phyloP scores from a whole-genome alignment of 2,329 filamentous ascomycete genomes.

The Purpureocillium lavendulum region DNA sequence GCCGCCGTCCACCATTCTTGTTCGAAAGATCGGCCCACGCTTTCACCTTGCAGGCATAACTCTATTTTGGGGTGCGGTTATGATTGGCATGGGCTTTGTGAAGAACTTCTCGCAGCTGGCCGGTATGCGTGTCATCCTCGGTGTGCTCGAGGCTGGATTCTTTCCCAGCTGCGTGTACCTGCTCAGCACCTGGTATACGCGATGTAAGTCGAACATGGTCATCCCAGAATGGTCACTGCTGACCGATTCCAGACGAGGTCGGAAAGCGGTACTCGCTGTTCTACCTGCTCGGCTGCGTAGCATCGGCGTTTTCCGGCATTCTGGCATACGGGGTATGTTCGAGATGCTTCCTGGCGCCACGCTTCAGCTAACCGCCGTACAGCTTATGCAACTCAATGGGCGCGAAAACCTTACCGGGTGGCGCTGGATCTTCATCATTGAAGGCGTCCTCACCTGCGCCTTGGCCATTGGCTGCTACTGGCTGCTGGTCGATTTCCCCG shows the following conservation, averaged over 20 bases:
- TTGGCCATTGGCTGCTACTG: slow-evolving; percentile 44
- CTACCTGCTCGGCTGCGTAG: slow-evolving; percentile 59
- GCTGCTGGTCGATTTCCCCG: slow-evolving; percentile 56
- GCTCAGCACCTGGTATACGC: slow-evolving; percentile 65
- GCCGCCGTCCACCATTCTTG: slow-evolving; percentile 59
- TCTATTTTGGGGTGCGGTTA: slow-evolving; percentile 49
- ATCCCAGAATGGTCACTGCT: slow-evolving; percentile 3
- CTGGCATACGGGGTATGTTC: slow-evolving; percentile 56
- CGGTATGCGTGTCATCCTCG: slow-evolving; percentile 49
- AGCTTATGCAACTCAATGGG: slow-evolving; percentile 56
- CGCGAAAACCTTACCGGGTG: slow-evolving; percentile 47
- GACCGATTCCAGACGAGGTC: slow-evolving; percentile 48
- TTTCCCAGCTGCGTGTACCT: slow-evolving; percentile 65
- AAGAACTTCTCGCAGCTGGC: slow-evolving; percentile 42
- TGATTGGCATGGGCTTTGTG: slow-evolving; percentile 60
- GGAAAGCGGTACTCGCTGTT: slow-evolving; percentile 62
- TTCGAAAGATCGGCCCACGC: slow-evolving; percentile 58
- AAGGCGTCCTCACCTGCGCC: slow-evolving; percentile 44
- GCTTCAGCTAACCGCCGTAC: slow-evolving; percentile 1
- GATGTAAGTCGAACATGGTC: slow-evolving; percentile 36
- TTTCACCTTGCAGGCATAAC: slow-evolving; percentile 46
- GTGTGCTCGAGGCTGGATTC: slow-evolving; percentile 60
- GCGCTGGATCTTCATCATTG: slow-evolving; percentile 59
- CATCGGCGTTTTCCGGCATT: slow-evolving; percentile 59
- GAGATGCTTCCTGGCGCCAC: no score